A percentile compares a stretch with the other conserved stretches of the same genome.
phyloP scores from a whole-genome alignment of 1,139 yeast species.

The Geotrichum australiense region DNA sequence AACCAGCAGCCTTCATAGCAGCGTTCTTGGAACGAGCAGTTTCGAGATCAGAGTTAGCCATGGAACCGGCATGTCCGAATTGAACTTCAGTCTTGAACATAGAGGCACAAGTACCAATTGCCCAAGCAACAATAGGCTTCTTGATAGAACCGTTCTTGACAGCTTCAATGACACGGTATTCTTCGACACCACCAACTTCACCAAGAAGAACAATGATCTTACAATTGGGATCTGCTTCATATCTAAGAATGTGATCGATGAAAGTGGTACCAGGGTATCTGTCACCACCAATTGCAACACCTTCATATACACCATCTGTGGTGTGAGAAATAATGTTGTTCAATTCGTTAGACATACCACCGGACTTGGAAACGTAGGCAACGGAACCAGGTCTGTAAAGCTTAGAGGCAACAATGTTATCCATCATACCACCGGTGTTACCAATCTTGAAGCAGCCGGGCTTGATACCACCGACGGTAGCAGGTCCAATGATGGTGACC shows the following conservation, averaged over 20 bases:
- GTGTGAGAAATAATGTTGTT: slow-evolving; percentile 42
- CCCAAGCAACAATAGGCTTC: slow-evolving; percentile 45
- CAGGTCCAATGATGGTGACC: slow-evolving; percentile 44
- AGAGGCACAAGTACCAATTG: slow-evolving; percentile 43
- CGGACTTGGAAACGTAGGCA: slow-evolving; percentile 44
- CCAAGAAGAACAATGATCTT: slow-evolving; percentile 41
- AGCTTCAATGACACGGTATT: slow-evolving; percentile 44
- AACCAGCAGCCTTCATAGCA: slow-evolving; percentile 43
- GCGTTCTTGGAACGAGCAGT: slow-evolving; percentile 41
- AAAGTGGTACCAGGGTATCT: slow-evolving; percentile 45
- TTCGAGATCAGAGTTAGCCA: slow-evolving; percentile 43
- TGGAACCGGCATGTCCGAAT: slow-evolving; percentile 44
- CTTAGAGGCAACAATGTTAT: slow-evolving; percentile 44
- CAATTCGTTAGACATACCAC: slow-evolving; percentile 45
- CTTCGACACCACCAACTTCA: slow-evolving; percentile 45
- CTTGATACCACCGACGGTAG: slow-evolving; percentile 45
- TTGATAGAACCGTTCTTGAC: slow-evolving; percentile 40
- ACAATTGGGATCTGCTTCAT: slow-evolving; percentile 42
- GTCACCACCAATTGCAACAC: slow-evolving; percentile 44
- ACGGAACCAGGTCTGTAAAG: slow-evolving; percentile 44
- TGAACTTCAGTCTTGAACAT: slow-evolving; percentile 46
- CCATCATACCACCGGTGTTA: slow-evolving; percentile 48
- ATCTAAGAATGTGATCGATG: slow-evolving; percentile 42
- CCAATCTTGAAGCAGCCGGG: slow-evolving; percentile 46
- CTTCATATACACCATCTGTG: slow-evolving; percentile 44